phyloP scores from a whole-genome alignment of 1,284 basidiomycete genomes.

The Ceratobasidium sp. region DNA sequence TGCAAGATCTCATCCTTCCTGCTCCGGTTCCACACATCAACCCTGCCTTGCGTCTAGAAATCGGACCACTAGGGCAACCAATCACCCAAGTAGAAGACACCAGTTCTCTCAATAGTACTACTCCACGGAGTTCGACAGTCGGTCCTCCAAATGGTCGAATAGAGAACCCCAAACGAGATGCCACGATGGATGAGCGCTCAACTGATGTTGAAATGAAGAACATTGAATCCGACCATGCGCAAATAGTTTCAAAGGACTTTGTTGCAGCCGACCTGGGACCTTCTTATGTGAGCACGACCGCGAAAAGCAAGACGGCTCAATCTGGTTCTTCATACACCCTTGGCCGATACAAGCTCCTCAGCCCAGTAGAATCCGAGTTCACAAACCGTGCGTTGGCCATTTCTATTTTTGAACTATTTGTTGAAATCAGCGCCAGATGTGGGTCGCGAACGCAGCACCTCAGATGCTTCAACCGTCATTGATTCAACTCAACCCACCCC shows the following conservation, averaged over 20 bases:
- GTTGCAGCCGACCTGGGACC: background rate
- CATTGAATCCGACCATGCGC: background rate
- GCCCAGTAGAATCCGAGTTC: background rate
- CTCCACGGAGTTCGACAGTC: background rate
- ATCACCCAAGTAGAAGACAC: conserved; percentile 55
- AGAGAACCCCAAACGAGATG: background rate
- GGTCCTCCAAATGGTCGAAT: background rate
- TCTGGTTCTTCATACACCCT: conserved; percentile 11
- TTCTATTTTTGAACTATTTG: conserved; percentile 17
- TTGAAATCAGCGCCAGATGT: background rate
- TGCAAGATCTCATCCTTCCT: conserved; percentile 30
- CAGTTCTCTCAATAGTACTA: background rate
- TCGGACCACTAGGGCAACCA: background rate
- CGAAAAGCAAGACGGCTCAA: background rate
- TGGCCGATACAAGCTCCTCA: conserved; percentile 18
- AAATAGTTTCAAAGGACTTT: background rate
- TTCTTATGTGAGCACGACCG: background rate
- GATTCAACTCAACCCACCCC: background rate
- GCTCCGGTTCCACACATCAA: background rate
- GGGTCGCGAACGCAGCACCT: background rate
- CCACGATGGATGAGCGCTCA: background rate
- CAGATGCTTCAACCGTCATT: conserved; percentile 27
- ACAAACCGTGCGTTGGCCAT: background rate
- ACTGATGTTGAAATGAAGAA: conserved; percentile 7
- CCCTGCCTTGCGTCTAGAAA: too few species aligned